Conservation (phyloP, 2,329 filamentous ascomycete species). For the Cordyceps cateniannulata region DNA sequence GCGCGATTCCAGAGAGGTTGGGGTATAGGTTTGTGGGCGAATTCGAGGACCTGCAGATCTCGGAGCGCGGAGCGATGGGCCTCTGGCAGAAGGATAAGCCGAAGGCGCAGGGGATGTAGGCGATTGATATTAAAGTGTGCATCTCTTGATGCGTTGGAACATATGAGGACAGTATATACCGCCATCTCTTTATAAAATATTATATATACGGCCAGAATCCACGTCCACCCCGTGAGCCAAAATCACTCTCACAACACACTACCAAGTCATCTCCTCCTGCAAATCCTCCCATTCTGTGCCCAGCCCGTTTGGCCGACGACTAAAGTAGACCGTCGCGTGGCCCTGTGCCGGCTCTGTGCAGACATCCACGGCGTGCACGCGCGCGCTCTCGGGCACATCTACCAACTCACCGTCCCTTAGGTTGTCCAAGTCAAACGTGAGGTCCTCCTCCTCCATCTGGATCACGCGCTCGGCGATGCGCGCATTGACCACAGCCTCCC, state of each 20-base stretch:
- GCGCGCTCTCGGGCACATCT: slow-evolving; percentile 13
- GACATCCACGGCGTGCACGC: slow-evolving; percentile 12
- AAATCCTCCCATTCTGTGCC: slow-evolving; percentile 2
- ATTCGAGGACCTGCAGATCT: neutral
- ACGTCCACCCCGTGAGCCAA: neutral
- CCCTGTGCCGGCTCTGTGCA: slow-evolving; percentile 4
- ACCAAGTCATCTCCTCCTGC: slow-evolving; percentile 7
- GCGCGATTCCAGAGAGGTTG: slow-evolving; percentile 11
- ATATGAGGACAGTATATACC: neutral
- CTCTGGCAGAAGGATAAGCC: neutral
- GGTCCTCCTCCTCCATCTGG: slow-evolving; percentile 14
- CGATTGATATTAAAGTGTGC: too few species aligned
- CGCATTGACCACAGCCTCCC: slow-evolving; percentile 12
- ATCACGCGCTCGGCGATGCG: slow-evolving; percentile 12
- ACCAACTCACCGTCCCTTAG: slow-evolving; percentile 15
- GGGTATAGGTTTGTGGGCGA: slow-evolving; percentile 11
- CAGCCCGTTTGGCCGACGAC: slow-evolving; percentile 1
- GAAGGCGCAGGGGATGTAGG: neutral
- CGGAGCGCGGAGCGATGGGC: neutral
- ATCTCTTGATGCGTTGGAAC: too few species aligned
- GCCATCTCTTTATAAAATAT: neutral
- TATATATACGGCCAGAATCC: neutral
- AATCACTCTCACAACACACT: neutral
- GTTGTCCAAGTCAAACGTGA: neutral
- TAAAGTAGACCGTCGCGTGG: slow-evolving; percentile 6